These are phyloP conservation scores for Pyrenophora tritici-repentis DNA, from an alignment of 2,329 filamentous ascomycete genomes.

Conservation along the genomic window DNA sequence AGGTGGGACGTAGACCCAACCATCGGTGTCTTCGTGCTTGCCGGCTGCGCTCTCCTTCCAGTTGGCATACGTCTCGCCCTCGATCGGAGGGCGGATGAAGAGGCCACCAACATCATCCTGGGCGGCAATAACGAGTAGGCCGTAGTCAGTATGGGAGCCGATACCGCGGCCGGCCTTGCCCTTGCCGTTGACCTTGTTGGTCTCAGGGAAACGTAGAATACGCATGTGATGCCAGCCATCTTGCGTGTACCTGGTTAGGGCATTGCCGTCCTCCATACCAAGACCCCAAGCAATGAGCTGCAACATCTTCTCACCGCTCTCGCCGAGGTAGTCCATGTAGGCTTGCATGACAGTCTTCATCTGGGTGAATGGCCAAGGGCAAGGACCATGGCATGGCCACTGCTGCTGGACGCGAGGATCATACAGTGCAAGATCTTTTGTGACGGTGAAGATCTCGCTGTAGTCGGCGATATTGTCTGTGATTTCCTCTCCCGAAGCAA, in stretches of 20 bases:
- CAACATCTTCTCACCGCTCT: constrained; percentile 54
- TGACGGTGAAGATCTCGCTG: constrained; percentile 60
- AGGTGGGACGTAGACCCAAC: constrained; percentile 57
- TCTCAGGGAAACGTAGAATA: constrained; percentile 50
- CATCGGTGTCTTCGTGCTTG: constrained; percentile 51
- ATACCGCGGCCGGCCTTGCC: constrained; percentile 57
- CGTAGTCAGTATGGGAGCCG: constrained; percentile 59
- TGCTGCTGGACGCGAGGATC: constrained; percentile 49
- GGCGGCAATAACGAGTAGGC: constrained; percentile 57
- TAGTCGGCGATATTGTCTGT: constrained; percentile 56
- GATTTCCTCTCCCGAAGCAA: constrained; percentile 53
- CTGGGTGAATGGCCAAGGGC: constrained; percentile 54
- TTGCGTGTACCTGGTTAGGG: constrained; percentile 50
- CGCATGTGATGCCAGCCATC: constrained; percentile 61
- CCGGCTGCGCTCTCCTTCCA: constrained; percentile 55
- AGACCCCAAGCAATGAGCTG: constrained; percentile 55
- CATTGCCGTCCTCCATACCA: constrained; percentile 45
- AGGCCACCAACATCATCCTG: constrained; percentile 59
- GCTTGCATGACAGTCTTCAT: constrained; percentile 50
- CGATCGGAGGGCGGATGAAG: constrained; percentile 53
- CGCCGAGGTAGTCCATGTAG: constrained; percentile 52
- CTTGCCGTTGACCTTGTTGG: constrained; percentile 53
- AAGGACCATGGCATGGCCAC: constrained; percentile 58
- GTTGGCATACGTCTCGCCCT: constrained; percentile 52
- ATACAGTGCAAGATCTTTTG: constrained; percentile 51